Base-by-base conservation (phyloP, 768 basidiomycete genomes). In the Psilocybe tampanensis region DNA sequence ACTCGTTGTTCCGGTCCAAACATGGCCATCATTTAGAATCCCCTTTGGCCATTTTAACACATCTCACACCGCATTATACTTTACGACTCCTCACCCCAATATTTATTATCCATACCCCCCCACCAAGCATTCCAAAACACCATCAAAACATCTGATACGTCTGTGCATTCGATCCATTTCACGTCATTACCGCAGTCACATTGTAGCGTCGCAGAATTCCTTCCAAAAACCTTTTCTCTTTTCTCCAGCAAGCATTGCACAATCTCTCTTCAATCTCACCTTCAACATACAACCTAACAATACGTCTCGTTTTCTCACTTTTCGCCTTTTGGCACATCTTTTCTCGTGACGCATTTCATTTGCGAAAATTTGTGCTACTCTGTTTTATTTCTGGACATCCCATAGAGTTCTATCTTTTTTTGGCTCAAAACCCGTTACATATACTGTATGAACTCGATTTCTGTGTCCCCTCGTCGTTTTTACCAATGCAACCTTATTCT, bases 21-120 rank as follows among this genome's bases (percentile, higher is more conserved):
- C 45, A 48, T 47, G 47, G 47, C 56, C 44, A 52, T 63, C 62
- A 68, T 62, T 60, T 67, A 67, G 69, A 72, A 51, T 39, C n/a
- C 36, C 56, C 36, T 63, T 60, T 59, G 60, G 59, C 47, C 47
- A 54, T 51, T 44, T 56, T 51, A 56, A 52, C 61, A 63, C 22
- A 60, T 62, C 63, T 68, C 67, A 61, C 64, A 67, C 63, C 64
- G 53, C 66, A 61, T 65, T 61, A 61, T 69, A 71, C 61, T 63
- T 64, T 71, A 68, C 63, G 58, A 56, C 55, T 52, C 57, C 58
- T 51, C 59, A 47, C 58, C 58, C 54, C 58, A 55, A 64, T 64
- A 62, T 63, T 61, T 63, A 60, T 58, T 36, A 54, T 57, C 56
- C 62, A 66, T 66, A 66, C 65, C 62, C 63, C 51, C 29, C 29